Conservation (phyloP, 805 yeast species). For the Maudiozyma bulderi region DNA sequence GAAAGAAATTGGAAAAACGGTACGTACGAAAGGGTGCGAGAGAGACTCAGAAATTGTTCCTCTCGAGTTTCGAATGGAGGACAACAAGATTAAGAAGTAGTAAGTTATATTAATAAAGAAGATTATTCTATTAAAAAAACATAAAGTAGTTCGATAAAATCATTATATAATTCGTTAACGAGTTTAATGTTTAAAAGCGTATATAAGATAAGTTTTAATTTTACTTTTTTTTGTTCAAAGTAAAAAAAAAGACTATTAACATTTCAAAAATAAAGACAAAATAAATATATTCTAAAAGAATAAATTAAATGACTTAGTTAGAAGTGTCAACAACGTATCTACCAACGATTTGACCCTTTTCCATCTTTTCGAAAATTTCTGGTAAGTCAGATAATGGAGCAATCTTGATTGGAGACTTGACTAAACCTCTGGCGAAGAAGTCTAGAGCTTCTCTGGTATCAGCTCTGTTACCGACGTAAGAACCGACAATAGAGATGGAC, state of each 20-base stretch:
- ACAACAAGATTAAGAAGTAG: background rate
- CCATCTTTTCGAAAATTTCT: conserved; percentile 65
- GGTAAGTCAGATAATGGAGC: conserved; percentile 68
- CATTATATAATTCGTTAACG: background rate
- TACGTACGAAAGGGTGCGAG: background rate
- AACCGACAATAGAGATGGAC: conserved; percentile 39
- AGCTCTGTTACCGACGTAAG: conserved; percentile 44
- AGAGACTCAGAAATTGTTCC: background rate
- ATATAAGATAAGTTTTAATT: background rate
- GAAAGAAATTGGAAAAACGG: background rate
- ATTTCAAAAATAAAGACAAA: no score
- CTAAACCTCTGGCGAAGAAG: conserved; percentile 62
- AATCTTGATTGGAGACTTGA: conserved; percentile 63
- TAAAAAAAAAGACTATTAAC: no score
- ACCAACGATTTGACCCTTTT: conserved; percentile 75
- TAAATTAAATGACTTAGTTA: background rate
- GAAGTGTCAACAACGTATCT: conserved; percentile 67
- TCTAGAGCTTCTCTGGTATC: conserved; percentile 59
- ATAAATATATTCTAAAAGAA: no score
- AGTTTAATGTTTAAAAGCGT: background rate
- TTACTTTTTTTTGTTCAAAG: no score
- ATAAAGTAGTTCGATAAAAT: background rate
- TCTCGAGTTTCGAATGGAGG: background rate
- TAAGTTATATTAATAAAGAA: background rate
- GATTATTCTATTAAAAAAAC: background rate